Conservation (phyloP, 306 rosid species). For the Gillenia trifoliata region DNA sequence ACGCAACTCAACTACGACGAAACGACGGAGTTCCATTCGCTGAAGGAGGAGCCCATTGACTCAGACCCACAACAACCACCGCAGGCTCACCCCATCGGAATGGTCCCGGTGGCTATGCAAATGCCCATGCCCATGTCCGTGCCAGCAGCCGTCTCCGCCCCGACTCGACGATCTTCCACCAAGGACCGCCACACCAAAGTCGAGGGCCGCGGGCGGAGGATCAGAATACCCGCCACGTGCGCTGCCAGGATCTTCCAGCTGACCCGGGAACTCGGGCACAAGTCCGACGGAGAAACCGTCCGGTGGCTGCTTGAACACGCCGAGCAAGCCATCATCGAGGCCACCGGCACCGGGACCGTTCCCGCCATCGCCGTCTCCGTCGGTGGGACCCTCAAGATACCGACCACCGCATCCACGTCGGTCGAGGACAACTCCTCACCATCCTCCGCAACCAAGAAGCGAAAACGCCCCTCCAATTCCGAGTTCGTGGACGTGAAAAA, state of each 20-base stretch:
- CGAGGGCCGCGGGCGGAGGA: conserved; percentile 48
- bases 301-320: conserved; percentile 50
- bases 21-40: conserved; percentile 9
- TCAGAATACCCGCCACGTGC: conserved; percentile 48
- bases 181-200: conserved; percentile 52
- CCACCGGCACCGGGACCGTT: conserved; percentile 46
- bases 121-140: conserved; percentile 14
- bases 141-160: neutral
- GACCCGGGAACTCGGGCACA: conserved; percentile 42
- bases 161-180: conserved; percentile 30
- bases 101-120: conserved; percentile 21
- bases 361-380: conserved; percentile 52
- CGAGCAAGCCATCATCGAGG: conserved; percentile 41
- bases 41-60: conserved; percentile 36
- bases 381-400: conserved; percentile 42
- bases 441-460: conserved; percentile 30
- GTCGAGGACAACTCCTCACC: neutral
- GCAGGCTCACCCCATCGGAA: conserved; percentile 11
- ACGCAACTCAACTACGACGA: neutral
- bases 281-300: conserved; percentile 49
- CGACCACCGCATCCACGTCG: conserved; percentile 19
- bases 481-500: conserved; percentile 39
- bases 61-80: conserved; percentile 18
- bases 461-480: conserved; percentile 47
- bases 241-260: conserved; percentile 50